A percentile compares a stretch with the other conserved stretches of the same genome.
These are phyloP conservation scores for Podaxis mareebaensis DNA, from an alignment of 768 basidiomycete genomes.

Conservation along the genomic window DNA sequence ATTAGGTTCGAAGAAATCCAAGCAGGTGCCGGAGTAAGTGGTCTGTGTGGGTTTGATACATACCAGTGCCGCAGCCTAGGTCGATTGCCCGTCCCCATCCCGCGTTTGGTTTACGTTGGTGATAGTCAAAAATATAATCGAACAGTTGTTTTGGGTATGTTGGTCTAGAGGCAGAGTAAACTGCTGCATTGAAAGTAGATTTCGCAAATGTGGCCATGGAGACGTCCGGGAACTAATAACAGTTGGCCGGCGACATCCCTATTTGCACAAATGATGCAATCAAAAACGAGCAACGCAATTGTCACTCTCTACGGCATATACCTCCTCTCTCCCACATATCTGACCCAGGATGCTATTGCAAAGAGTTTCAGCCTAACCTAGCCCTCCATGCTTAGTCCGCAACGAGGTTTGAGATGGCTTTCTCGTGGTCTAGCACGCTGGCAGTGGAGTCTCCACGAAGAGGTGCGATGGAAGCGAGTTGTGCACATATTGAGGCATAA, in stretches of 20 bases:
- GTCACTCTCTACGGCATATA: no score
- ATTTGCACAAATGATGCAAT: conserved; percentile 2
- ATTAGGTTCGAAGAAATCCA: background rate
- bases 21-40: background rate
- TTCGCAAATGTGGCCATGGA: conserved; percentile 79
- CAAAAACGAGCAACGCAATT: background rate
- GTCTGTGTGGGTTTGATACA: conserved; percentile 4
- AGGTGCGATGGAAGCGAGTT: no score
- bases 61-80: conserved; percentile 85
- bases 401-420: no score
- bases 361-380: background rate
- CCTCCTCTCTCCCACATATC: no score
- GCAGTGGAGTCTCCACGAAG: no score
- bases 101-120: conserved; percentile 31
- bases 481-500: no score
- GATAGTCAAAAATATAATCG: conserved; percentile 62
- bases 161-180: conserved; percentile 70
- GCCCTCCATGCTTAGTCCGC: background rate
- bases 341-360: no score
- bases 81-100: conserved; percentile 67
- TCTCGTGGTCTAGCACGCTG: no score
- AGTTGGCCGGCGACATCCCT: no score
- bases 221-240: background rate
- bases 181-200: conserved; percentile 62
- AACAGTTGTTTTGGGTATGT: conserved; percentile 71